Base-by-base conservation (phyloP, 2,329 filamentous ascomycete genomes). In the Neonectria coccinea region DNA sequence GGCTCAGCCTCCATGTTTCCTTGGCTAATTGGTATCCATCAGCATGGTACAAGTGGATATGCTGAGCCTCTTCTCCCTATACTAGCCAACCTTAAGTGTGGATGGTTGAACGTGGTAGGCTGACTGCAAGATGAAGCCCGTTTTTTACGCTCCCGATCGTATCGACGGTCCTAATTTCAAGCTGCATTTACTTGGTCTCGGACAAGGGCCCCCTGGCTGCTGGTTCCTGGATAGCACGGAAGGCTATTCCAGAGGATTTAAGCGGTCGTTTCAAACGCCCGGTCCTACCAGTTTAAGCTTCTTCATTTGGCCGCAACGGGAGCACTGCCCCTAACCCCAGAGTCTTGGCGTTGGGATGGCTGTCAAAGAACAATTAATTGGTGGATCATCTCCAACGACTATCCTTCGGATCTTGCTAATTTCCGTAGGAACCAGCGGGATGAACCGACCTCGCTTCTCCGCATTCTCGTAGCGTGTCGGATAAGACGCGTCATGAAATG, bases 341-440 rank as follows among this genome's bases (percentile, higher is more conserved):
- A 12, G 9, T 18, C 16, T 51, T 20, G 29, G 48, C 47, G 8
- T 11, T 7, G 10, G 8, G n/a, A 20, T 33, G 27, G n/a, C n/a
- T 51, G n/a, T 33, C 47, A 33, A 18, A n/a, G 29, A 27, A 2
- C n/a, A 20, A 51, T 51, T 51, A 20, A 51, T 51, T 51, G 48
- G 48, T 51, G 48, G 48, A 51, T 20, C 48, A 16, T 51, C 20
- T 51, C 3, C 18, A 11, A 51, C 11, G 2, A 36, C 5, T 5
- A 4, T 10, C 9, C 18, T 51, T 20, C 9, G n/a, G 10, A 11
- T 29, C n/a, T 20, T 22, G 29, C 29, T 20, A 20, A 33, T 51
- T 33, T 33, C 48, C 48, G 48, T 22, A 2, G 27, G n/a, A 12
- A 27, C 5, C 29, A n/a, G n/a, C 10, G 47, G 29, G 20, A 12